These are phyloP conservation scores for Amaranthus hypochondriacus DNA, from an alignment of 148 eudicot species.

Conservation along the genomic window DNA sequence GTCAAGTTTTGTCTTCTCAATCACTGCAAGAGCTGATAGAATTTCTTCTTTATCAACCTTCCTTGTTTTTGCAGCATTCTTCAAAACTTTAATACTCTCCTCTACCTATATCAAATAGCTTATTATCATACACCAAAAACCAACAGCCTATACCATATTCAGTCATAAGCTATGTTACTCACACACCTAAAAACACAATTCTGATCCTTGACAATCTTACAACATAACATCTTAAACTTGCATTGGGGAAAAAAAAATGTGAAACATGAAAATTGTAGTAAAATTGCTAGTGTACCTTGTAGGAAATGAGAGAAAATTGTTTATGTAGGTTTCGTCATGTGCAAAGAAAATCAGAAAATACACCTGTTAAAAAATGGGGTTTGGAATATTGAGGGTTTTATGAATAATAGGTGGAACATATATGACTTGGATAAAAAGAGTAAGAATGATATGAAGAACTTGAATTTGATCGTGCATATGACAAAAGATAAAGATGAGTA, in stretches of 20 bases:
- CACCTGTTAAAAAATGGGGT: too few species aligned
- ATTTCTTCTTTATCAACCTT: conserved; percentile 51
- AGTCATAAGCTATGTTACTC: too few species aligned
- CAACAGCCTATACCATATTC: not conserved
- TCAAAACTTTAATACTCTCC: conserved; percentile 60
- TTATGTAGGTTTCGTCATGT: too few species aligned
- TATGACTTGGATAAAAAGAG: too few species aligned
- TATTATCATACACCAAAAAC: not conserved
- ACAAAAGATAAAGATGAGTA: too few species aligned
- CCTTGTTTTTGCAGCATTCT: conserved; percentile 80
- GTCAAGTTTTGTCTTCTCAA: conserved; percentile 85
- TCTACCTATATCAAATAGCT: conserved; percentile 44
- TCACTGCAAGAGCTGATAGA: conserved; percentile 50
- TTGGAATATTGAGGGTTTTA: too few species aligned
- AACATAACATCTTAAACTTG: not conserved
- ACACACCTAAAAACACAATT: too few species aligned
- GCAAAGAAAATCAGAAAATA: too few species aligned
- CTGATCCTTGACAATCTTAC: too few species aligned
- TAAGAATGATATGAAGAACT: too few species aligned
- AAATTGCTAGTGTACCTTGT: not conserved
- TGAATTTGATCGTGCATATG: too few species aligned
- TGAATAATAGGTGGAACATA: too few species aligned
- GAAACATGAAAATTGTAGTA: not conserved
- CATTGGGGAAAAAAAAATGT: not conserved
- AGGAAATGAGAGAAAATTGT: not conserved